phyloP scores from a whole-genome alignment of 305 asterid species.

The Solanum hybrid region DNA sequence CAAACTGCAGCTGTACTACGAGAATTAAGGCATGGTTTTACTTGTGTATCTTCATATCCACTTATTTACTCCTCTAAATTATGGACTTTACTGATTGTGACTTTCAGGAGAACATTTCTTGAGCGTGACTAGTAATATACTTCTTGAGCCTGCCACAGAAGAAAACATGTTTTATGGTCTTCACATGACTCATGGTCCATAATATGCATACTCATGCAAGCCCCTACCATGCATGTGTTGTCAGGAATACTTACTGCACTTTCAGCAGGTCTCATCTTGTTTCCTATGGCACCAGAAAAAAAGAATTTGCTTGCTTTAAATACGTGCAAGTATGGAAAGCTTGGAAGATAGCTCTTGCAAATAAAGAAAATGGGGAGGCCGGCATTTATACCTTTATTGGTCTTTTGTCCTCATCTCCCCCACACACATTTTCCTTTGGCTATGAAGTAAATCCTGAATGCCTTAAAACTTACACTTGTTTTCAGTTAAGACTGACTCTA shows the following conservation, averaged over 20 bases:
- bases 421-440: not conserved
- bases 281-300: not conserved
- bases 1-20: conserved; percentile 76
- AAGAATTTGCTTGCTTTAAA: not conserved
- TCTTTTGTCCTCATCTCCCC: not conserved
- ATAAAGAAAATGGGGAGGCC: not conserved
- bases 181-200: not conserved
- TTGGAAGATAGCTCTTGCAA: not conserved
- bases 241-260: not conserved
- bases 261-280: not conserved
- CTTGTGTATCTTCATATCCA: not conserved
- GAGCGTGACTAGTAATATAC: not conserved
- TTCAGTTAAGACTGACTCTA: not conserved
- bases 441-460: not conserved
- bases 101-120: not conserved
- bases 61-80: not conserved
- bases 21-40: conserved; percentile 63
- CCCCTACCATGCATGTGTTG: not conserved
- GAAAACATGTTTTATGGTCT: not conserved
- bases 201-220: not conserved
- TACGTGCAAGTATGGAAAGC: not conserved
- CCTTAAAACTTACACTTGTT: not conserved
- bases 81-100: not conserved
- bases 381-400: not conserved
- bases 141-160: not conserved